Conservation (phyloP, 202 grass and related monocot species). For the Carex arenaria region DNA sequence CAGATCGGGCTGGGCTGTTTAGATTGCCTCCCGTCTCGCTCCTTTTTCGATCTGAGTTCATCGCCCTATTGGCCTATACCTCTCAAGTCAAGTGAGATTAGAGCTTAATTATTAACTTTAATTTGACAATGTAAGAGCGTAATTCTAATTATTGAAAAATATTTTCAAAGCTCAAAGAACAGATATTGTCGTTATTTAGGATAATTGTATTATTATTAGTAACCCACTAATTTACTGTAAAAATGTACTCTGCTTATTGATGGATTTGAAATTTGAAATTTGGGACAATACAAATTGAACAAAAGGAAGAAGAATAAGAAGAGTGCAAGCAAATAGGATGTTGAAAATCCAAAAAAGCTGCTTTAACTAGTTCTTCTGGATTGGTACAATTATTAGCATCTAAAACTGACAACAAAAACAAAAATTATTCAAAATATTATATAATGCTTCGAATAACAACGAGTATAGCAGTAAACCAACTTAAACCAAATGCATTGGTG, state of each 20-base stretch:
- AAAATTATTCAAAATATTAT: background rate
- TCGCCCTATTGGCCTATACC: no score
- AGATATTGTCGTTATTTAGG: background rate
- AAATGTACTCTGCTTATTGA: background rate
- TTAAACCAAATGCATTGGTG: conserved; percentile 11
- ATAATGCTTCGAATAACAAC: background rate
- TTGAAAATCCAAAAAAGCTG: background rate
- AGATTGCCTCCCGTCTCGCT: no score
- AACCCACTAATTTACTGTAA: background rate
- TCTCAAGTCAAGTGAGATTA: no score
- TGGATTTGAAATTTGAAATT: background rate
- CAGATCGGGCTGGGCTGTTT: no score
- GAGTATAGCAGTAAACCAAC: background rate
- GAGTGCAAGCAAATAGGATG: background rate
- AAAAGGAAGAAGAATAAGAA: background rate
- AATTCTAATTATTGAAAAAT: background rate
- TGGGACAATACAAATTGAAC: background rate
- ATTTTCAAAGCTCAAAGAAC: background rate
- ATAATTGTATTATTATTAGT: background rate
- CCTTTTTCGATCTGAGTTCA: no score
- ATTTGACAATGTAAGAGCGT: background rate
- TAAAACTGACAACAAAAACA: background rate
- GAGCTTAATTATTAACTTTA: no score
- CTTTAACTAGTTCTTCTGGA: background rate
- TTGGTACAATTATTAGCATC: background rate